Percentiles rank a stretch among this genome's conserved stretches.
Evolutionary conservation across 306 rosid genomes (phyloP).

Genomic region (Pyrus betulifolia): DNA sequence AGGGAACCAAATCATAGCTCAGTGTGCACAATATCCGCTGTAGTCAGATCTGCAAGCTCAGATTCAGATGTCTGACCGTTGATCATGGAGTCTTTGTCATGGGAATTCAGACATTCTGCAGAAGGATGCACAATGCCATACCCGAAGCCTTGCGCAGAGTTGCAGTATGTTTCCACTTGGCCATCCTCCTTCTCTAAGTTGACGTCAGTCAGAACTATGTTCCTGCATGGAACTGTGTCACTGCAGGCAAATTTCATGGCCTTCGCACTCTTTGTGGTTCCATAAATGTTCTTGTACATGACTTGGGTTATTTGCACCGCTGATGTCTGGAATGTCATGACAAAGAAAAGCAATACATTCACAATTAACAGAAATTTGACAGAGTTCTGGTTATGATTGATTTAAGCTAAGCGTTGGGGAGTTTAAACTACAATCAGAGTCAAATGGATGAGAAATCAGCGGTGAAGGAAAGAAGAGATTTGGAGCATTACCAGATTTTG

Average conservation of each 20-base stretch:
- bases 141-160: constrained; percentile 84
- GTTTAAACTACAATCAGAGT: neutral
- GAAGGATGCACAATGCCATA: constrained; percentile 80
- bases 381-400: neutral
- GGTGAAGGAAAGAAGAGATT: neutral
- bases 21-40: constrained; percentile 41
- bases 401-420: neutral
- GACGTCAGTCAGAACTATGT: constrained; percentile 64
- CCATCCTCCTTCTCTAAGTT: constrained; percentile 80
- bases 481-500: constrained; percentile 54
- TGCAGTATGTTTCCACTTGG: constrained; percentile 79
- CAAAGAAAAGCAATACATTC: neutral
- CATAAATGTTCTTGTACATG: constrained; percentile 65
- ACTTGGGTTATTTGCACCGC: constrained; percentile 75
- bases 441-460: neutral
- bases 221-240: constrained; percentile 77
- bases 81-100: constrained; percentile 27
- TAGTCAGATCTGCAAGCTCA: constrained; percentile 18
- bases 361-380: neutral
- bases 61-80: neutral
- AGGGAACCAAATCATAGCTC: constrained; percentile 44
- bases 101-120: constrained; percentile 81
- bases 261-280: constrained; percentile 70
- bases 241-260: constrained; percentile 93
- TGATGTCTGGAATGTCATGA: constrained; percentile 43